Conservation (phyloP, 2,329 filamentous ascomycete genomes). For the Aaosphaeria arxii region DNA sequence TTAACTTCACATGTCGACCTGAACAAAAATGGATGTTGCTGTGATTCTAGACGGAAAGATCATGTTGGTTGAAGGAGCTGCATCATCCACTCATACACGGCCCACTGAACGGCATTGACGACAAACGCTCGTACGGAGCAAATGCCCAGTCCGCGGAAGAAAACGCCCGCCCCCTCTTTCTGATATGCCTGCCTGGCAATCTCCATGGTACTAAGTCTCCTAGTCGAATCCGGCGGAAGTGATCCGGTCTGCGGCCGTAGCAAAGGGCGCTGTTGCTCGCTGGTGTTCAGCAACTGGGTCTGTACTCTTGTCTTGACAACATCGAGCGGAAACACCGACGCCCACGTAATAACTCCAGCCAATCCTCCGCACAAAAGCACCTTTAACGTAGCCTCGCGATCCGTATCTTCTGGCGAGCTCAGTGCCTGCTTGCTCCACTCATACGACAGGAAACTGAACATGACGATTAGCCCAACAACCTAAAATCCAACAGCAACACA, state of each 20-base stretch:
- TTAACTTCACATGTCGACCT: background rate
- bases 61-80: constrained; percentile 21
- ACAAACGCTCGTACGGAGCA: constrained; percentile 86
- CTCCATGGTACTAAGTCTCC: constrained; percentile 54
- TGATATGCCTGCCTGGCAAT: constrained; percentile 67
- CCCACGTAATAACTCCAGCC: constrained; percentile 86
- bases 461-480: background rate
- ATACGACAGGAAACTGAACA: constrained; percentile 79
- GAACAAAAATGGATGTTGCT: background rate
- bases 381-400: constrained; percentile 55
- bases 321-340: constrained; percentile 85
- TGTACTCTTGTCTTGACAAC: constrained; percentile 93
- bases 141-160: constrained; percentile 77
- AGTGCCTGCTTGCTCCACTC: constrained; percentile 67
- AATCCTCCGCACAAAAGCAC: constrained; percentile 81
- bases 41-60: too few relatives aligned
- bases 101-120: constrained; percentile 92
- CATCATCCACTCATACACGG: constrained; percentile 89
- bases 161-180: constrained; percentile 69
- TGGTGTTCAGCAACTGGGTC: constrained; percentile 54
- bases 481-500: too few relatives aligned
- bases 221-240: constrained; percentile 14
- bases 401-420: constrained; percentile 43
- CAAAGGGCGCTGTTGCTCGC: constrained; percentile 17
- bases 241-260: constrained; percentile 7